Percentiles rank a stretch among this genome's conserved stretches.
Conservation (phyloP, 768 basidiomycete genomes). For the Lyophyllum semitale region DNA sequence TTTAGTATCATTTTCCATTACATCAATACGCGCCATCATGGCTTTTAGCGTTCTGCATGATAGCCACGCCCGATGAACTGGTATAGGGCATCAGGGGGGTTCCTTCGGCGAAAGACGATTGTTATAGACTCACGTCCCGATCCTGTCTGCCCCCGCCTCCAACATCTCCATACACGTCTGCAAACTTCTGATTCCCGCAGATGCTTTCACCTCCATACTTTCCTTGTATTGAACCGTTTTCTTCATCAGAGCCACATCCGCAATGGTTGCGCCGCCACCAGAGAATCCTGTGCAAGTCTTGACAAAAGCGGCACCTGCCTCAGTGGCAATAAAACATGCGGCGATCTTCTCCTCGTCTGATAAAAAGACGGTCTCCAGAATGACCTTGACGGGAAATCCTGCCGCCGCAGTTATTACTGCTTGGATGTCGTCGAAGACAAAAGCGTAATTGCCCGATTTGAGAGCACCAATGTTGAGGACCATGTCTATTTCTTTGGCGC, state of each 20-base stretch:
- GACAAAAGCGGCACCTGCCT: conserved; percentile 54
- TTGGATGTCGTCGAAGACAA: conserved; percentile 40
- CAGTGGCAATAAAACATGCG: conserved; percentile 46
- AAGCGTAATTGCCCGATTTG: conserved; percentile 35
- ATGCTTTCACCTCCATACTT: conserved; percentile 51
- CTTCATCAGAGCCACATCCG: conserved; percentile 48
- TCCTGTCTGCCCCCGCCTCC: conserved; percentile 49
- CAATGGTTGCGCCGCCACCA: conserved; percentile 45
- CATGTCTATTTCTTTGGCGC: conserved; percentile 54
- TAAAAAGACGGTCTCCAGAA: conserved; percentile 52
- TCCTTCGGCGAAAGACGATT: too few relatives aligned
- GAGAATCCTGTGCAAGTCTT: conserved; percentile 57
- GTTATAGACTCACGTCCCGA: conserved; percentile 59
- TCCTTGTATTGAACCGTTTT: conserved; percentile 37
- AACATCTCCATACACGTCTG: conserved; percentile 50
- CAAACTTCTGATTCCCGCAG: conserved; percentile 50
- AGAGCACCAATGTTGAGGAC: conserved; percentile 52
- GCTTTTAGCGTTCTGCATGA: conserved; percentile 10
- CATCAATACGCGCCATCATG: neutral
- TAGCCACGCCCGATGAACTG: conserved; percentile 25
- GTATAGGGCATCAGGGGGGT: neutral
- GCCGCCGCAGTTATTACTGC: conserved; percentile 36
- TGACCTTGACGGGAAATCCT: conserved; percentile 46
- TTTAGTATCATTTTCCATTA: neutral
- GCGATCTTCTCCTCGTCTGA: conserved; percentile 47